phyloP scores from a whole-genome alignment of 345 rosid species.

The Lenwebbia sp. region DNA sequence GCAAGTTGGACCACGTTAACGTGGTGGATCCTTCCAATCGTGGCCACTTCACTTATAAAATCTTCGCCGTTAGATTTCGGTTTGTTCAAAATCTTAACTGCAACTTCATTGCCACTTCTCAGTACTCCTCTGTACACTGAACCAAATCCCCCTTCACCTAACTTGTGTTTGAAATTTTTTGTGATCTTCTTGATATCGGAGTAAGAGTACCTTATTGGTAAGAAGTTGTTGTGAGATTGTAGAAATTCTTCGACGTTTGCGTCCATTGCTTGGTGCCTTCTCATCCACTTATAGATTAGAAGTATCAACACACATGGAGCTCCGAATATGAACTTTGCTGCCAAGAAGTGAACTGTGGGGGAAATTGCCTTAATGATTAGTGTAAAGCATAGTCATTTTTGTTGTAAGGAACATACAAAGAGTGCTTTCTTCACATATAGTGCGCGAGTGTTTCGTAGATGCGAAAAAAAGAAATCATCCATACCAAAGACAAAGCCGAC shows the following conservation, averaged over 20 bases:
- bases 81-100: neutral
- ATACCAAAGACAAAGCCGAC: neutral
- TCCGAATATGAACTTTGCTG: neutral
- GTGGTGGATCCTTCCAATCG: neutral
- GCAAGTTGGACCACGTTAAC: neutral
- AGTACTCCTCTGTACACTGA: neutral
- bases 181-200: neutral
- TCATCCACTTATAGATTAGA: neutral
- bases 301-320: neutral
- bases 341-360: neutral
- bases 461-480: neutral
- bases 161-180: neutral
- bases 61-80: neutral
- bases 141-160: neutral
- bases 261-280: neutral
- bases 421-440: neutral
- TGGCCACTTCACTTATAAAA: neutral
- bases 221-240: neutral
- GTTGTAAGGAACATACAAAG: neutral
- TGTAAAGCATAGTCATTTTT: neutral
- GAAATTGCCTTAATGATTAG: neutral
- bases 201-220: neutral
- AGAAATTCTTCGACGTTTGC: neutral
- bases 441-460: neutral
- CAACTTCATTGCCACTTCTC: neutral